phyloP scores from a whole-genome alignment of 345 rosid species.

The Acer saccharum region DNA sequence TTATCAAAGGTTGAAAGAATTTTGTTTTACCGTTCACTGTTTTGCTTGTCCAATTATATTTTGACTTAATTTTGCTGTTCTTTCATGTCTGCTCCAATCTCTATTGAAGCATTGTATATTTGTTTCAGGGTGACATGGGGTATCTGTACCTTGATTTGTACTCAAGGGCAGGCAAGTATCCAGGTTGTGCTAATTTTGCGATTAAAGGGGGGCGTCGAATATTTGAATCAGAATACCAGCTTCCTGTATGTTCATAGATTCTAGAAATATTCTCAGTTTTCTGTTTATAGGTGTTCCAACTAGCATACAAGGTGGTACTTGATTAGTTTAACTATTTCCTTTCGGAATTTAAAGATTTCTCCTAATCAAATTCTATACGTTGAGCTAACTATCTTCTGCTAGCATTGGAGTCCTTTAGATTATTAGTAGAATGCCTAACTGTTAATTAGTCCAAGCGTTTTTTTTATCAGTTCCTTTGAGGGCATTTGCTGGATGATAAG shows the following conservation, averaged over 20 bases:
- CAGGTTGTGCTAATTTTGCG: constrained; percentile 98
- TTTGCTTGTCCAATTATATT: constrained; percentile 1
- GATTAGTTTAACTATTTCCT: not conserved
- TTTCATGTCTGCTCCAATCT: constrained; percentile 16
- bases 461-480: not conserved
- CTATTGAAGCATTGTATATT: constrained; percentile 17
- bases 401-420: not conserved
- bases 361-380: not conserved
- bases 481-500: not conserved
- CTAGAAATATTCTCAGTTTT: constrained; percentile 3
- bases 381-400: not conserved
- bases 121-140: constrained; percentile 88
- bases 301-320: not conserved
- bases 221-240: constrained; percentile 88
- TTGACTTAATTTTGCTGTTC: constrained; percentile 7
- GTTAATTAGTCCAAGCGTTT: not conserved
- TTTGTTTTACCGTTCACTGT: not conserved
- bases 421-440: not conserved
- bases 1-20: not conserved
- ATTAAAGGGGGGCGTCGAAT: constrained; percentile 81
- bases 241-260: constrained; percentile 65
- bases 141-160: constrained; percentile 87
- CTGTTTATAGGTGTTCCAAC: constrained; percentile 1
- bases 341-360: not conserved
- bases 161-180: constrained; percentile 83